Evolutionary conservation across 306 rosid genomes (phyloP), one percentile per base, ranked within the genome.

Genomic region (Parietaria judaica): DNA sequence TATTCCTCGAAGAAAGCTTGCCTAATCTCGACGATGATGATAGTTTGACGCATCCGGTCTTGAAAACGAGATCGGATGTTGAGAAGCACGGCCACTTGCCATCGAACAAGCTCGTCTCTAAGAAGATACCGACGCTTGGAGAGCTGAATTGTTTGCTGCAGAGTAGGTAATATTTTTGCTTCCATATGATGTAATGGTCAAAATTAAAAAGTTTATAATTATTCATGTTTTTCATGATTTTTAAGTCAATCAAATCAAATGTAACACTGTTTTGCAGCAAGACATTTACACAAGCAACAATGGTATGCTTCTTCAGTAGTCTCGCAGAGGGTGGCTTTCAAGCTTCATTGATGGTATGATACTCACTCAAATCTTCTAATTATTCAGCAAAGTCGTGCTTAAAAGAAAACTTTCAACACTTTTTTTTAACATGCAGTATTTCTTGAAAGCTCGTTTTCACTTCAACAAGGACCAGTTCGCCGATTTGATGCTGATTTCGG

Each of bases 381-480:
- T 41, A 41, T 41, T 8, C 45, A 41, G 1, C 45, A 41, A 5
- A 41, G 3, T 41, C 3, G 45, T 41, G 45, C 3, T 41, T 41
- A 41, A 41, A 41, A 41, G 6, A 3, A 41, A 41, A 5, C 6
- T 41, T 5, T 5, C 3, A 8, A 41, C 7, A 41, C 7, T 41
- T 41, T 41, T 5, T 5, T 41, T 41, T 8, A 41, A 1, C 45
- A n/a, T 85, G 86, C 95, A 92, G 98, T 92, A 86, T 58, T 88
- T 64, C 79, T 71, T 88, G 43, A 92, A 82, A 84, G 98, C 98
- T 16, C 90, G 94, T 10, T 92, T 88, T 71, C 86, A 80, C 52
- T 92, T 77, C 81, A 70, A 64, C 69, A 92, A 86, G 70, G 70
- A 82, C 74, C 94, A 92, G 76, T 88, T 69, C 56, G 96, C 98